A percentile compares a stretch with the other conserved stretches of the same genome.
phyloP scores from a whole-genome alignment of 371 early-diverging fungal species.

The Polyrhizophydium stewartii region DNA sequence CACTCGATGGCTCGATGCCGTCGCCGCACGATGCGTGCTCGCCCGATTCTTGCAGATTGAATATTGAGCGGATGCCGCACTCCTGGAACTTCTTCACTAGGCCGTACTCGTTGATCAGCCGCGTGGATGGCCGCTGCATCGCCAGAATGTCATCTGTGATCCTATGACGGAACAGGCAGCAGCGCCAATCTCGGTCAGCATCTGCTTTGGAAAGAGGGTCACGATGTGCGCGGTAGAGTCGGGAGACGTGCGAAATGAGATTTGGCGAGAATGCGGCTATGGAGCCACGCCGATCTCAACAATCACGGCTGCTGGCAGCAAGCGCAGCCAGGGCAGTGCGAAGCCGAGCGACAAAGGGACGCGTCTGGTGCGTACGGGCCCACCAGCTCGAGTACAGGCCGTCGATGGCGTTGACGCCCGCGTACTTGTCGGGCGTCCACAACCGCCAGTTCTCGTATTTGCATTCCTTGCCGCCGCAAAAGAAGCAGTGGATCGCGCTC shows the following conservation, averaged over 20 bases:
- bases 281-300: no score
- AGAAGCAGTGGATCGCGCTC: slow-evolving; percentile 35
- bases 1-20: slow-evolving; percentile 25
- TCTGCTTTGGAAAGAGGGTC: no score
- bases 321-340: no score
- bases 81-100: slow-evolving; percentile 22
- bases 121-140: slow-evolving; percentile 37
- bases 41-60: slow-evolving; percentile 38
- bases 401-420: slow-evolving; percentile 30
- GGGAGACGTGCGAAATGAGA: no score
- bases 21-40: slow-evolving; percentile 45
- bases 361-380: no score
- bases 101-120: slow-evolving; percentile 24
- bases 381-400: slow-evolving; percentile 41
- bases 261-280: no score
- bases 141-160: slow-evolving; percentile 38
- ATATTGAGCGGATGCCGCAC: slow-evolving; percentile 23
- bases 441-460: slow-evolving; percentile 36
- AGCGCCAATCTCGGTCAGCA: no score
- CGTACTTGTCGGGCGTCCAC: slow-evolving; percentile 23
- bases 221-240: no score
- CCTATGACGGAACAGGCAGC: no score
- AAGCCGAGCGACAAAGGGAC: no score
- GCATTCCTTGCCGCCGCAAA: slow-evolving; percentile 39
- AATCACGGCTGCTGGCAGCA: no score